Evolutionary conservation across 306 rosid species (phyloP).

Genomic region (Datisca glomerata): DNA sequence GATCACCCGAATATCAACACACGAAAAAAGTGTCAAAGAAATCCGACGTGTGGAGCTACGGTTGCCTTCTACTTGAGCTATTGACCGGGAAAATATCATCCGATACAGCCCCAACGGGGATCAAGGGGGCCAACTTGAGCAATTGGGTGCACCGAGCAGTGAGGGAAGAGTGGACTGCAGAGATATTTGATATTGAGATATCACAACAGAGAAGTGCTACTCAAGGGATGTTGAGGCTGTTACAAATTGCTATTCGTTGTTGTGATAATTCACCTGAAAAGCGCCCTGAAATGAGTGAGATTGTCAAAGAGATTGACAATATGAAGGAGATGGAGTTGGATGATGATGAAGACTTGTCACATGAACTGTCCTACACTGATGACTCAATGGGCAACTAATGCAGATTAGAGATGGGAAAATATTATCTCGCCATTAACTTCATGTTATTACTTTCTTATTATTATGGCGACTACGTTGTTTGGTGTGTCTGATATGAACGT

Average conservation of each 20-base stretch:
- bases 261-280: slow-evolving; percentile 44
- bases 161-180: slow-evolving; percentile 88
- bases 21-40: slow-evolving; percentile 36
- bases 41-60: slow-evolving; percentile 82
- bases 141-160: slow-evolving; percentile 69
- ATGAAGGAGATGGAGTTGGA: slow-evolving; percentile 17
- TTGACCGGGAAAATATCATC: slow-evolving; percentile 50
- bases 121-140: slow-evolving; percentile 39
- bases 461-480: too few relatives aligned
- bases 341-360: slow-evolving; percentile 32
- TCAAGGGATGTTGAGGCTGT: slow-evolving; percentile 57
- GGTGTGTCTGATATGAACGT: too few relatives aligned
- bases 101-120: slow-evolving; percentile 39
- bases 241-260: slow-evolving; percentile 61
- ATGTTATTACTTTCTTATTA: too few relatives aligned
- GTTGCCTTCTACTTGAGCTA: slow-evolving; percentile 58
- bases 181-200: slow-evolving; percentile 62
- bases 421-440: too few relatives aligned
- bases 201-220: slow-evolving; percentile 22
- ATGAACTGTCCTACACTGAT: slow-evolving; percentile 40
- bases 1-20: slow-evolving; percentile 43
- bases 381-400: slow-evolving; percentile 35
- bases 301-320: slow-evolving; percentile 43
- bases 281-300: slow-evolving; percentile 56
- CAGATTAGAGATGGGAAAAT: too few relatives aligned